phyloP scores from a whole-genome alignment of 1,284 basidiomycete genomes.

The Cryptococcus sp. region DNA sequence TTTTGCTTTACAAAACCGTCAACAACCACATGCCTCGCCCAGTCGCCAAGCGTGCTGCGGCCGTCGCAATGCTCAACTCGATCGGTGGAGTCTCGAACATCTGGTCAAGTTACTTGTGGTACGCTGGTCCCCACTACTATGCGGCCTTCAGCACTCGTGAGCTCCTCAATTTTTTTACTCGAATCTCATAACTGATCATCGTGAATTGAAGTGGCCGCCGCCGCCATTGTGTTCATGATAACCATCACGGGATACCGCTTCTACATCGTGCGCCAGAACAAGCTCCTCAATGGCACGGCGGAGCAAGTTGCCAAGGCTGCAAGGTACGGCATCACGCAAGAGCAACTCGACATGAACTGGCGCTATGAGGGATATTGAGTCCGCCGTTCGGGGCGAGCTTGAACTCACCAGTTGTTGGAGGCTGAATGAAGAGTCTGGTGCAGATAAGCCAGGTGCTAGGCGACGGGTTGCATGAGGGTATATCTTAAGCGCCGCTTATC shows the following conservation, averaged over 20 bases:
- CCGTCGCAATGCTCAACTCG: conserved; percentile 35
- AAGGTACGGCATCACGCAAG: conserved; percentile 25
- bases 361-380: conserved; percentile 26
- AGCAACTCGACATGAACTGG: conserved; percentile 30
- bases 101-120: conserved; percentile 26
- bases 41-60: conserved; percentile 35
- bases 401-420: no score
- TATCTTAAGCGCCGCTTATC: no score
- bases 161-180: background rate
- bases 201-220: conserved; percentile 12
- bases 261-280: conserved; percentile 18
- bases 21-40: conserved; percentile 38
- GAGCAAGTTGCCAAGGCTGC: conserved; percentile 19
- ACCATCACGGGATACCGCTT: conserved; percentile 22
- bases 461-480: no score
- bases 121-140: conserved; percentile 19
- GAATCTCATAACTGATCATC: background rate
- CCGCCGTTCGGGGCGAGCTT: background rate
- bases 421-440: no score
- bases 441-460: no score
- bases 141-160: conserved; percentile 27
- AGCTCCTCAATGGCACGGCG: conserved; percentile 11
- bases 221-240: conserved; percentile 15
- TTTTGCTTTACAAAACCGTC: conserved; percentile 41
- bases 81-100: conserved; percentile 37